These are phyloP conservation scores for Tylopilus intermedius DNA, from an alignment of 768 basidiomycete genomes.

Conservation along the genomic window DNA sequence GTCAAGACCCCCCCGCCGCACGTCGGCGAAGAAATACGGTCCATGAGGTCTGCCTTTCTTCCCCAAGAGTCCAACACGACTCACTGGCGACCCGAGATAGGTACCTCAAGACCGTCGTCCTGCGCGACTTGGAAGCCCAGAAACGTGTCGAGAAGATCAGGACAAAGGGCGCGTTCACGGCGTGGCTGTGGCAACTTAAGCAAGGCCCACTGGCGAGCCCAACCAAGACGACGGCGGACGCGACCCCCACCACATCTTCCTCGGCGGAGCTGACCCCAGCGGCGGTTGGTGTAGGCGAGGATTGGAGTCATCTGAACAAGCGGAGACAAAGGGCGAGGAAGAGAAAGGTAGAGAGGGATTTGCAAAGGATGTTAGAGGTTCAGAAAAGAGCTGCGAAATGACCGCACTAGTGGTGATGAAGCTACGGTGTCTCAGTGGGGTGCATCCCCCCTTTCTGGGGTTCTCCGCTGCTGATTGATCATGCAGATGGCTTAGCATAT, in stretches of 20 bases:
- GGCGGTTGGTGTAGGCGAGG: slow-evolving; percentile 34
- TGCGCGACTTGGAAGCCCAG: slow-evolving; percentile 41
- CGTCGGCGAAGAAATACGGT: slow-evolving; percentile 48
- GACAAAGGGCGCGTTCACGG: slow-evolving; percentile 28
- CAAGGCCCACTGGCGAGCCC: background rate
- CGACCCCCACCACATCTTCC: background rate
- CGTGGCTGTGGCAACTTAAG: slow-evolving; percentile 40
- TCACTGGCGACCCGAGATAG: slow-evolving; percentile 25
- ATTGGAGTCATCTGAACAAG: slow-evolving; percentile 55
- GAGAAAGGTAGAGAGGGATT: slow-evolving; percentile 41
- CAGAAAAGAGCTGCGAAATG: slow-evolving; percentile 14
- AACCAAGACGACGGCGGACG: background rate
- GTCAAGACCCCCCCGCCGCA: slow-evolving; percentile 34
- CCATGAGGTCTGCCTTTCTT: slow-evolving; percentile 39
- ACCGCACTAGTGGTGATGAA: background rate
- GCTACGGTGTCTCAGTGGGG: too few species aligned
- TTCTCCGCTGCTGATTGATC: too few species aligned
- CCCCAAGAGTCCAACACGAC: too few species aligned
- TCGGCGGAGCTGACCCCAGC: slow-evolving; percentile 17
- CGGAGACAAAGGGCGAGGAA: slow-evolving; percentile 45
- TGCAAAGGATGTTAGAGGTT: slow-evolving; percentile 36
- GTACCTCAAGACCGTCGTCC: slow-evolving; percentile 50
- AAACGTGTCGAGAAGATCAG: slow-evolving; percentile 42
- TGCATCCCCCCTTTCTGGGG: too few species aligned
- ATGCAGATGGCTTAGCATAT: too few species aligned